A percentile compares a stretch with the other conserved stretches of the same genome.
These are phyloP conservation scores for Cyathus pygmaeus DNA, from an alignment of 1,284 basidiomycete genomes.

Conservation along the genomic window DNA sequence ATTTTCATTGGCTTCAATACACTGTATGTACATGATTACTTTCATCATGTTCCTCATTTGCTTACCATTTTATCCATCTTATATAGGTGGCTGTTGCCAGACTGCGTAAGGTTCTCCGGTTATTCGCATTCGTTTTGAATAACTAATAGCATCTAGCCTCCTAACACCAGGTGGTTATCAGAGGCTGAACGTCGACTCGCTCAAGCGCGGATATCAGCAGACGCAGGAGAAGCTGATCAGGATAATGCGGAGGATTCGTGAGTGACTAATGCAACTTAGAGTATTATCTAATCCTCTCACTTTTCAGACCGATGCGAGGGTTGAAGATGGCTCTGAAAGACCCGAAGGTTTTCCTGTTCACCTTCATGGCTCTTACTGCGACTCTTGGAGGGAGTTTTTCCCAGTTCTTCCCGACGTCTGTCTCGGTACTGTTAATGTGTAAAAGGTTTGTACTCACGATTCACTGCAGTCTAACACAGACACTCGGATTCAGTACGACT, in stretches of 20 bases:
- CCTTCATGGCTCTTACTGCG: slow-evolving; percentile 61
- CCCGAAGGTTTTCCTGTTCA: slow-evolving; percentile 68
- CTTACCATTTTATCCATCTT: not conserved
- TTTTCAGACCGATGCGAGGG: slow-evolving; percentile 58
- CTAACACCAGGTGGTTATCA: slow-evolving; percentile 75
- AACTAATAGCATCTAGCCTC: slow-evolving; percentile 48
- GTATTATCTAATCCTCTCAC: not conserved
- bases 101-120: slow-evolving; percentile 52
- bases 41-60: not conserved
- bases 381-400: slow-evolving; percentile 75
- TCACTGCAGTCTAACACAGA: slow-evolving; percentile 62
- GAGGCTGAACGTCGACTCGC: slow-evolving; percentile 70
- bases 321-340: slow-evolving; percentile 70
- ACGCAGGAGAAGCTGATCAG: slow-evolving; percentile 77
- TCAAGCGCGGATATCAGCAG: slow-evolving; percentile 77
- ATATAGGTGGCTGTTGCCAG: slow-evolving; percentile 63
- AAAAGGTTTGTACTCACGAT: no score
- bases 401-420: slow-evolving; percentile 79
- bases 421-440: slow-evolving; percentile 2
- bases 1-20: slow-evolving; percentile 64
- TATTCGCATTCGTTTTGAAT: not conserved
- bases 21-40: slow-evolving; percentile 59
- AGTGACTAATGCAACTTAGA: slow-evolving; percentile 24
- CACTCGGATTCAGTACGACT: slow-evolving; percentile 71
- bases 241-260: slow-evolving; percentile 66